phyloP scores from a whole-genome alignment of 2,329 filamentous ascomycete genomes.

The Colletotrichum scovillei region DNA sequence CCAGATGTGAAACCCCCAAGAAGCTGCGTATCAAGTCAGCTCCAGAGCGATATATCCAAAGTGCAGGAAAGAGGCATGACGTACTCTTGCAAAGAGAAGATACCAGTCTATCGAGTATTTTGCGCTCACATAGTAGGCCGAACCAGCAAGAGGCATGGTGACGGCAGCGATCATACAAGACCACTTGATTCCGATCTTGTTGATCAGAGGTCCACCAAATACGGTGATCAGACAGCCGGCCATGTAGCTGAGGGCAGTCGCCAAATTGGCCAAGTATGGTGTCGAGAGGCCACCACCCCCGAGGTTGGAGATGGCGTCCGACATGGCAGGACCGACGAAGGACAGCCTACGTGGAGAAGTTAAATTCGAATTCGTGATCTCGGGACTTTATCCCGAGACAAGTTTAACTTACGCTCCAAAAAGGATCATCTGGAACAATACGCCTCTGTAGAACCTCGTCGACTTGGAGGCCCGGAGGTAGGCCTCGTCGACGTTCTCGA shows the following conservation, averaged over 20 bases:
- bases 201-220: constrained; percentile 50
- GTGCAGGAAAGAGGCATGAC: background rate
- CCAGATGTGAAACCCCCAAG: constrained; percentile 37
- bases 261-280: constrained; percentile 27
- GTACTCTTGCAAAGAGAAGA: constrained; percentile 43
- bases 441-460: constrained; percentile 18
- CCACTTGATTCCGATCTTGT: constrained; percentile 51
- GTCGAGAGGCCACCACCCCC: constrained; percentile 28
- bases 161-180: constrained; percentile 49
- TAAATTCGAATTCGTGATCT: background rate
- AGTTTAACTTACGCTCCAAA: constrained; percentile 15
- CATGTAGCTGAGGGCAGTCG: constrained; percentile 17
- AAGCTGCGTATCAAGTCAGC: background rate
- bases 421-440: constrained; percentile 27
- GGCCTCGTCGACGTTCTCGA: constrained; percentile 4
- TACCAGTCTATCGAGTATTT: constrained; percentile 45
- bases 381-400: background rate
- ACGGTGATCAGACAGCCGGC: constrained; percentile 18
- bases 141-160: constrained; percentile 47
- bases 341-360: background rate
- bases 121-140: constrained; percentile 47
- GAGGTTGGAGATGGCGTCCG: constrained; percentile 29
- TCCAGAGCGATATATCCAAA: accelerated
- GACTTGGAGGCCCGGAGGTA: constrained; percentile 6
- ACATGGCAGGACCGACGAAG: constrained; percentile 28